Percentiles rank a stretch among this genome's conserved stretches.
These are phyloP conservation scores for Claviceps arundinis DNA, from an alignment of 2,329 filamentous ascomycete species.

Conservation along the genomic window DNA sequence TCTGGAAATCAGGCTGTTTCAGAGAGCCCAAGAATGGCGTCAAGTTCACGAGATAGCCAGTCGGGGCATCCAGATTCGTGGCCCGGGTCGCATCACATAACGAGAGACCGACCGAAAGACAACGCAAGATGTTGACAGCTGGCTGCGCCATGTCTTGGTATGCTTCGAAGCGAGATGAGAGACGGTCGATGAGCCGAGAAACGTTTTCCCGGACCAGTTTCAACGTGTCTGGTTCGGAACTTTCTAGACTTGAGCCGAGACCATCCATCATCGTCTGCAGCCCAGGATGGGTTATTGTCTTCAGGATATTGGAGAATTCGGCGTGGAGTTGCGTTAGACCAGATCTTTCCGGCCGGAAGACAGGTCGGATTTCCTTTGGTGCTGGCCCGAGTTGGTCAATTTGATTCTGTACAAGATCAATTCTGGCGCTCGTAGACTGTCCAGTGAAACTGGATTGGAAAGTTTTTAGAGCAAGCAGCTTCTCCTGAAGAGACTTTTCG, in stretches of 20 bases:
- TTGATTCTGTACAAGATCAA: constrained; percentile 48
- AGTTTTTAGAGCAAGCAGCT: constrained; percentile 44
- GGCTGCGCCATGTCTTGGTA: constrained; percentile 80
- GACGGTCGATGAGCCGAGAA: constrained; percentile 54
- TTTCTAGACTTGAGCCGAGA: constrained; percentile 11
- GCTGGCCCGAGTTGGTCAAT: constrained; percentile 50
- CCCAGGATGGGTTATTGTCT: constrained; percentile 38
- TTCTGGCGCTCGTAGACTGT: constrained; percentile 52
- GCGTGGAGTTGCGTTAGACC: constrained; percentile 62
- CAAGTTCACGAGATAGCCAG: constrained; percentile 27
- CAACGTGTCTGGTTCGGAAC: constrained; percentile 23
- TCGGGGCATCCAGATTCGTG: constrained; percentile 25
- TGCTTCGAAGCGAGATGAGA: constrained; percentile 56
- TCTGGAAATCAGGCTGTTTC: constrained; percentile 17
- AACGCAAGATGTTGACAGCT: constrained; percentile 64
- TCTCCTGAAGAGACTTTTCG: constrained; percentile 38
- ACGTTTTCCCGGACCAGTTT: constrained; percentile 43
- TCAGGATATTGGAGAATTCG: constrained; percentile 68
- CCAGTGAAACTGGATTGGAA: constrained; percentile 60
- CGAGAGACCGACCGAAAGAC: constrained; percentile 62
- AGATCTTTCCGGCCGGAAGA: constrained; percentile 58
- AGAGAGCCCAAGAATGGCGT: constrained; percentile 45
- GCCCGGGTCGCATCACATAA: constrained; percentile 35
- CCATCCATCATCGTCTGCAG: constrained; percentile 1
- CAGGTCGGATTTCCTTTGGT: constrained; percentile 47